phyloP scores from a whole-genome alignment of 148 eudicot species.

The Vaccinium corymbosum region DNA sequence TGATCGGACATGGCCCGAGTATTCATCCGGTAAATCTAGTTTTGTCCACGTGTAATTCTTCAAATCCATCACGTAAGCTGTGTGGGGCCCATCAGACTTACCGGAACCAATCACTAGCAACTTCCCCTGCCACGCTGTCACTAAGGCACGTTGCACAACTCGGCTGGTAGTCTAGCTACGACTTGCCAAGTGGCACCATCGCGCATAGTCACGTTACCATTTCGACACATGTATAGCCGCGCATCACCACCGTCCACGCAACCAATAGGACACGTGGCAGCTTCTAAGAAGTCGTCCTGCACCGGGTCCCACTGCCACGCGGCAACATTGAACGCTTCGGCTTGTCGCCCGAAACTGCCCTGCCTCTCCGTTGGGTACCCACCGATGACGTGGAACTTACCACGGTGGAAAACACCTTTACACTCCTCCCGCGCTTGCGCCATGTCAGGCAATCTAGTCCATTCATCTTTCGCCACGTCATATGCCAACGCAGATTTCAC shows the following conservation, averaged over 20 bases:
- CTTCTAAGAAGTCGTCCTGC: conserved; percentile 31
- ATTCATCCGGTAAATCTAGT: conserved; percentile 37
- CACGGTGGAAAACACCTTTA: conserved; percentile 45
- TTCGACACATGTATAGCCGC: conserved; percentile 26
- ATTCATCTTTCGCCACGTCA: conserved; percentile 53
- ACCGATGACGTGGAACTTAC: conserved; percentile 73
- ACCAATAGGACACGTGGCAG: conserved; percentile 27
- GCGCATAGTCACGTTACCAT: conserved; percentile 26
- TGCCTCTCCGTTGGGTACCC: conserved; percentile 66
- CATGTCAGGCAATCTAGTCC: conserved; percentile 69
- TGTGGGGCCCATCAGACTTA: conserved; percentile 36
- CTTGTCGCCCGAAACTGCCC: conserved; percentile 48
- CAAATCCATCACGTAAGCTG: conserved; percentile 46
- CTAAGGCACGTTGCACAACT: conserved; percentile 23
- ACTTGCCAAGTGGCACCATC: conserved; percentile 44
- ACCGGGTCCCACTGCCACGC: conserved; percentile 59
- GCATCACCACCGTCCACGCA: conserved; percentile 37
- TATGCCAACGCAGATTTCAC: conserved; percentile 52
- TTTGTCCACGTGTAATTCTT: conserved; percentile 43
- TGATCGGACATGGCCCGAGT: conserved; percentile 66
- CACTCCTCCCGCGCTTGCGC: conserved; percentile 62
- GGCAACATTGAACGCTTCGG: conserved; percentile 43
- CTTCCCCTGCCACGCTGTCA: conserved; percentile 41
- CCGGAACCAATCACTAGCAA: conserved; percentile 48
- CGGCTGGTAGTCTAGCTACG: conserved; percentile 42